These are phyloP conservation scores for Termitomyces sp. DNA, from an alignment of 1,284 basidiomycete species.

Conservation along the genomic window DNA sequence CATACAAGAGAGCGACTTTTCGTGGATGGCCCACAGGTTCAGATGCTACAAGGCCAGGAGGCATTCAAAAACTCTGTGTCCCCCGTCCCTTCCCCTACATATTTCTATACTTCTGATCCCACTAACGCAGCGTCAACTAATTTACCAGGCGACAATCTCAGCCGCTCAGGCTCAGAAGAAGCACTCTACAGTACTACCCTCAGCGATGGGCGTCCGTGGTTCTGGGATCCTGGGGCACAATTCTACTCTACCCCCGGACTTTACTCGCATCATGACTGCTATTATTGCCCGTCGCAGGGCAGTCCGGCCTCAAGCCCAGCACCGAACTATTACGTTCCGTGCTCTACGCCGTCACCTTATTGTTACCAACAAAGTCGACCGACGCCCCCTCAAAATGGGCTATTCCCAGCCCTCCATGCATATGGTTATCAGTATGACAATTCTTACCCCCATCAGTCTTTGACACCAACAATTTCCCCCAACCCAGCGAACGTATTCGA, in stretches of 20 bases:
- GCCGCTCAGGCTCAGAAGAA: neutral
- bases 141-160: neutral
- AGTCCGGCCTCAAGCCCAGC: slow-evolving; percentile 12
- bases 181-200: neutral
- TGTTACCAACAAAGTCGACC: slow-evolving; percentile 17
- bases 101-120: slow-evolving; percentile 33
- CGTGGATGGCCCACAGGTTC: slow-evolving; percentile 16
- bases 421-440: slow-evolving; percentile 20
- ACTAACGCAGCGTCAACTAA: neutral
- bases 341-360: slow-evolving; percentile 22
- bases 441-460: slow-evolving; percentile 12
- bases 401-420: slow-evolving; percentile 8
- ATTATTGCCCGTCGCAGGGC: slow-evolving; percentile 27
- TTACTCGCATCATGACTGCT: slow-evolving; percentile 24
- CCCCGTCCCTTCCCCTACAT: slow-evolving; percentile 28
- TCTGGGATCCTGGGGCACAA: slow-evolving; percentile 16
- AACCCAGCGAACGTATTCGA: slow-evolving; percentile 21
- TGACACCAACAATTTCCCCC: slow-evolving; percentile 15
- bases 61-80: slow-evolving; percentile 10
- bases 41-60: slow-evolving; percentile 15
- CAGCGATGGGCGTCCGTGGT: neutral
- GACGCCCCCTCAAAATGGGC: slow-evolving; percentile 3
- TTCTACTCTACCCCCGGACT: slow-evolving; percentile 10
- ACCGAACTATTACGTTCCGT: slow-evolving; percentile 19
- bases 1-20: slow-evolving; percentile 28